Conservation (phyloP, 2,329 filamentous ascomycete genomes). For the Cladosporium colombiae region DNA sequence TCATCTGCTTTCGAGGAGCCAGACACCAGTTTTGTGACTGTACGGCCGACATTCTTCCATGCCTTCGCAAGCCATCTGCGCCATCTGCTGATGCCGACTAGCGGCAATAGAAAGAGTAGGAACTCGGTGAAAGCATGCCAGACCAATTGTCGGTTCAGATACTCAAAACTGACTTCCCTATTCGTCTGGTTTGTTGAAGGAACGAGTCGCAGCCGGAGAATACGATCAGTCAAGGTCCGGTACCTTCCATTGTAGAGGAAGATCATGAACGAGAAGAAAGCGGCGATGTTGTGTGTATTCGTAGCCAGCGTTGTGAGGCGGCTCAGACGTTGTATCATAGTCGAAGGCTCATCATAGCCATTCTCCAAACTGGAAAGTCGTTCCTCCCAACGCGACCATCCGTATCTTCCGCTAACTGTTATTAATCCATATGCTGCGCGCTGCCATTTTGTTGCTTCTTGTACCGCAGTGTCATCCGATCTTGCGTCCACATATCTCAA, state of each 20-base stretch:
- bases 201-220: slow-evolving; percentile 80
- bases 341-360: slow-evolving; percentile 63
- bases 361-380: slow-evolving; percentile 78
- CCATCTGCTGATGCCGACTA: slow-evolving; percentile 95
- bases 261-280: slow-evolving; percentile 81
- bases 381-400: slow-evolving; percentile 88
- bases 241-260: slow-evolving; percentile 92
- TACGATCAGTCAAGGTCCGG: slow-evolving; percentile 82
- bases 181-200: slow-evolving; percentile 82
- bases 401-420: slow-evolving; percentile 84
- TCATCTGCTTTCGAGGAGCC: slow-evolving; percentile 44
- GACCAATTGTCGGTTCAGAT: slow-evolving; percentile 93
- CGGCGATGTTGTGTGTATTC: slow-evolving; percentile 76
- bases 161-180: slow-evolving; percentile 94
- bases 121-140: slow-evolving; percentile 99
- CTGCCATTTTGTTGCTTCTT: slow-evolving; percentile 76
- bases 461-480: slow-evolving; percentile 42
- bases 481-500: slow-evolving; percentile 86
- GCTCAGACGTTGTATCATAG: slow-evolving; percentile 59
- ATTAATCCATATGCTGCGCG: slow-evolving; percentile 81
- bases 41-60: slow-evolving; percentile 77
- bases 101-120: slow-evolving; percentile 89
- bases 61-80: slow-evolving; percentile 80
- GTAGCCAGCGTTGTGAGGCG: slow-evolving; percentile 68
- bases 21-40: slow-evolving; percentile 51